Conservation (phyloP, 2,329 filamentous ascomycete genomes). For the Podosphaera xanthii region DNA sequence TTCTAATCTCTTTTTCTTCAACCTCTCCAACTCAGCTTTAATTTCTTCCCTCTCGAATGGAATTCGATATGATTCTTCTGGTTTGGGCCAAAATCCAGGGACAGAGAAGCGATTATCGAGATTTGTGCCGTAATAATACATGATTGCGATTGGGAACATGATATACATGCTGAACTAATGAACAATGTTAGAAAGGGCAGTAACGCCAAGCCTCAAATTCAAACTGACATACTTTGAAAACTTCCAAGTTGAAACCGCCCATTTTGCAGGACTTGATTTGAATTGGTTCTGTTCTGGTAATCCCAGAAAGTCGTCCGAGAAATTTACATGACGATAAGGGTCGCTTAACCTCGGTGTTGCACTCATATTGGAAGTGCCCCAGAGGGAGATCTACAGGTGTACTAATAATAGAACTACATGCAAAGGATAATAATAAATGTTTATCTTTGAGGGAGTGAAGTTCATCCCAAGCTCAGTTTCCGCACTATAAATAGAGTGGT, state of each 20-base stretch:
- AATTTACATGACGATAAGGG: no score
- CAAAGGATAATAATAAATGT: no score
- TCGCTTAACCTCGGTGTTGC: no score
- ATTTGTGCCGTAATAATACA: slow-evolving; percentile 99
- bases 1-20: slow-evolving; percentile 12
- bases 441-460: no score
- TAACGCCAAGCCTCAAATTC: not conserved
- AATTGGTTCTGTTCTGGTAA: not conserved
- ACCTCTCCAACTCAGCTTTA: slow-evolving; percentile 33
- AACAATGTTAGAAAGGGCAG: slow-evolving; percentile 1
- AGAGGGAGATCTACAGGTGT: no score
- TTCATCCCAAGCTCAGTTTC: no score
- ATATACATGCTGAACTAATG: slow-evolving; percentile 93
- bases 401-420: no score
- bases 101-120: slow-evolving; percentile 81
- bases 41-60: slow-evolving; percentile 67
- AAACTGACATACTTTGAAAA: slow-evolving; percentile 53
- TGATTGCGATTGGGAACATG: slow-evolving; percentile 94
- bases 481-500: no score
- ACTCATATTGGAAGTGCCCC: no score
- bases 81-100: slow-evolving; percentile 79
- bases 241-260: slow-evolving; percentile 75
- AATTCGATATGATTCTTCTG: slow-evolving; percentile 52
- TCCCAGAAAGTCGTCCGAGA: no score
- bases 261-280: slow-evolving; percentile 22